Percentiles rank a stretch among this genome's conserved stretches.
Conservation (phyloP, 148 eudicot species). For the Silene latifolia region DNA sequence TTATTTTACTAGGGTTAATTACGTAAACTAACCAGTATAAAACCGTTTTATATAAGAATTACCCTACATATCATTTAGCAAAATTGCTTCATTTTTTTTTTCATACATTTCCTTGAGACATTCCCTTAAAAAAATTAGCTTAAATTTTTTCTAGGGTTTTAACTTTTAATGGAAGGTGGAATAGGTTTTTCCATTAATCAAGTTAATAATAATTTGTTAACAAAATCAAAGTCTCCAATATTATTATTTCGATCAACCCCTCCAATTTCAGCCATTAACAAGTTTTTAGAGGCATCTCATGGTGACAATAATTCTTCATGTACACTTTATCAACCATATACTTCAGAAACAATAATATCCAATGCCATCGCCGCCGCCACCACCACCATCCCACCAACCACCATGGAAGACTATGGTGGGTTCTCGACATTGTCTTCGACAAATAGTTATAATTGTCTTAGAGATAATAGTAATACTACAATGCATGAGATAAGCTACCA, state of each 20-base stretch:
- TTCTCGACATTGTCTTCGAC: background rate
- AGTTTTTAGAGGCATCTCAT: too few species aligned
- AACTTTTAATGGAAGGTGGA: slow-evolving; percentile 31
- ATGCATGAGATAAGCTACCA: slow-evolving; percentile 13
- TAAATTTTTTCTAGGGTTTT: too few species aligned
- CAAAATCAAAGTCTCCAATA: too few species aligned
- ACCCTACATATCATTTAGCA: background rate
- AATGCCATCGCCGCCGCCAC: background rate
- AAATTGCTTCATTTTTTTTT: slow-evolving; percentile 7
- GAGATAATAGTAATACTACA: background rate
- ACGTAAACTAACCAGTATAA: too few species aligned
- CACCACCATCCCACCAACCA: slow-evolving; percentile 6
- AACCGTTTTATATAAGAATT: too few species aligned
- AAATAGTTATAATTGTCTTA: background rate
- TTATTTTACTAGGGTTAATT: too few species aligned
- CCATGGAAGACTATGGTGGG: background rate
- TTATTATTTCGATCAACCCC: too few species aligned
- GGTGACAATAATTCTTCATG: too few species aligned
- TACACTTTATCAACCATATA: too few species aligned
- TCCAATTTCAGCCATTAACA: too few species aligned
- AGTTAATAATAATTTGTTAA: background rate
- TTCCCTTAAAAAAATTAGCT: background rate
- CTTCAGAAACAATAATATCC: too few species aligned
- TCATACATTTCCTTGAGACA: background rate
- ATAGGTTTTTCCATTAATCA: slow-evolving; percentile 19